phyloP scores from a whole-genome alignment of 305 asterid species.

The Solanum chacoense region DNA sequence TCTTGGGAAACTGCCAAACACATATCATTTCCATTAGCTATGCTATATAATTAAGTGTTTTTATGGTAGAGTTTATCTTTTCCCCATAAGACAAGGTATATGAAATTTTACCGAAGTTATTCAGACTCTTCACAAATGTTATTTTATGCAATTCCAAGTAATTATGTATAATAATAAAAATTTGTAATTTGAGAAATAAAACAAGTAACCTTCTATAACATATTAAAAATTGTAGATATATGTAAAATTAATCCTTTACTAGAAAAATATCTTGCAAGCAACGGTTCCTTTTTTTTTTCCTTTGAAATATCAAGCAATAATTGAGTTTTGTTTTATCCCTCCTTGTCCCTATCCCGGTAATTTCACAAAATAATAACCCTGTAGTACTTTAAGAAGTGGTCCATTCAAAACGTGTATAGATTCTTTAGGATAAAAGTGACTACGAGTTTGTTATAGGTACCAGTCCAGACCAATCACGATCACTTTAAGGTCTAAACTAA shows the following conservation, averaged over 20 bases:
- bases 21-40: neutral
- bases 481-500: neutral
- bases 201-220: neutral
- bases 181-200: neutral
- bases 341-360: neutral
- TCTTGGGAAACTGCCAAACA: conserved; percentile 45
- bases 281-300: neutral
- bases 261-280: neutral
- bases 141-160: neutral
- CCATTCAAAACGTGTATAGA: neutral
- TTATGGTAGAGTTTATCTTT: neutral
- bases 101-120: neutral
- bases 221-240: neutral
- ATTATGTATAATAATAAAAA: neutral
- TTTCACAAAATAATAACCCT: neutral
- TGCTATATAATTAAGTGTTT: neutral
- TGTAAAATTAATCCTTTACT: neutral
- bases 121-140: neutral
- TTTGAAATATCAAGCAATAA: neutral
- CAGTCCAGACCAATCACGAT: neutral
- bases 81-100: neutral
- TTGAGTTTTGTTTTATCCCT: neutral
- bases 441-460: neutral
- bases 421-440: neutral
- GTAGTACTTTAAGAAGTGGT: neutral